Evolutionary conservation across 2,329 filamentous ascomycete genomes (phyloP).

Genomic region (Hymenoscyphus occultus): DNA sequence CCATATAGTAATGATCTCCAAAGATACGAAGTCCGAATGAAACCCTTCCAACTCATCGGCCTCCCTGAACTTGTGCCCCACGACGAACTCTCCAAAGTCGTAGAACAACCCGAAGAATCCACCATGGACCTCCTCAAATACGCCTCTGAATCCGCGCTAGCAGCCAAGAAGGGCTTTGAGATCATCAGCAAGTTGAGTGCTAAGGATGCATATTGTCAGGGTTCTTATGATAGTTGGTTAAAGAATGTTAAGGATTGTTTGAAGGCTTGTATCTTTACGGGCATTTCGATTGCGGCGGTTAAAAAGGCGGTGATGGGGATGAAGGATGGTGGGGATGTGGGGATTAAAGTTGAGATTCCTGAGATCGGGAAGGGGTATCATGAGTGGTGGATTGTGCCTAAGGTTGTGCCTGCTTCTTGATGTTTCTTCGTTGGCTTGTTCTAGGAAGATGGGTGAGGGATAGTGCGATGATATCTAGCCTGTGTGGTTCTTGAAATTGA

Average conservation of each 20-base stretch:
- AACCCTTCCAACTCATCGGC: constrained; percentile 60
- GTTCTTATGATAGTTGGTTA: constrained; percentile 61
- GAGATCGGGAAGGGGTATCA: constrained; percentile 54
- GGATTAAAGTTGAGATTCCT: constrained; percentile 52
- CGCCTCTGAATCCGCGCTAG: constrained; percentile 35
- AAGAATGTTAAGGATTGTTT: constrained; percentile 57
- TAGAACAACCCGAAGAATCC: constrained; percentile 41
- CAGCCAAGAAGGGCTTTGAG: constrained; percentile 54
- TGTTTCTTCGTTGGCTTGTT: neutral
- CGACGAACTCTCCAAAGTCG: constrained; percentile 47
- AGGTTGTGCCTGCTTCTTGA: constrained; percentile 25
- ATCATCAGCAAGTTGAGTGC: constrained; percentile 50
- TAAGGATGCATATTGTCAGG: constrained; percentile 52
- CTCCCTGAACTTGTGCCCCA: constrained; percentile 56
- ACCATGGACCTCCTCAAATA: constrained; percentile 36
- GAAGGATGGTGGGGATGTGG: constrained; percentile 27
- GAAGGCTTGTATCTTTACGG: constrained; percentile 68
- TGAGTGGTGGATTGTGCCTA: constrained; percentile 63
- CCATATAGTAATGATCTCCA: constrained; percentile 56
- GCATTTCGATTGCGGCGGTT: constrained; percentile 59
- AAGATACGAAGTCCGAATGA: constrained; percentile 68
- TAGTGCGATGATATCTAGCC: too few species aligned
- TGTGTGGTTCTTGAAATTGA: too few species aligned
- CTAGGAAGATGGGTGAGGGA: too few species aligned
- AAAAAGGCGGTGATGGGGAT: constrained; percentile 52